Evolutionary conservation across 352 stramenopile genomes (phyloP).

Genomic region (Globisporangium acanthophoron): DNA sequence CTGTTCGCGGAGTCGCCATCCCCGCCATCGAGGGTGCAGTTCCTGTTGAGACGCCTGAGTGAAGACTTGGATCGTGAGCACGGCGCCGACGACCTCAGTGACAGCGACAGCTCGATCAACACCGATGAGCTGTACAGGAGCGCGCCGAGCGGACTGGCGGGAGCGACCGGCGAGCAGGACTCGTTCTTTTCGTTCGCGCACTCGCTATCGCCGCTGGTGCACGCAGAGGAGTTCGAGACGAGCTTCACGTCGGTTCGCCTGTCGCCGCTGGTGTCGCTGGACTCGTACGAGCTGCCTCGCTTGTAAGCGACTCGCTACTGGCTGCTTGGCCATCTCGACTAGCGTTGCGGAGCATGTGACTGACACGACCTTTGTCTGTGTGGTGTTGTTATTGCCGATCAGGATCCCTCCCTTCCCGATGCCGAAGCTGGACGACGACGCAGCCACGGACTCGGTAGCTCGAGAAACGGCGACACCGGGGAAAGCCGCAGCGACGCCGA

Average conservation of each 20-base stretch:
- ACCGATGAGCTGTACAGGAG: slow-evolving; percentile 34
- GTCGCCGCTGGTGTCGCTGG: slow-evolving; percentile 50
- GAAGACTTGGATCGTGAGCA: slow-evolving; percentile 30
- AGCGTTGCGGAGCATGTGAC: neutral
- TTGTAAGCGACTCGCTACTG: slow-evolving; percentile 36
- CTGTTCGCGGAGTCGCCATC: slow-evolving; percentile 20
- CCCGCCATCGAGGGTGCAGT: slow-evolving; percentile 20
- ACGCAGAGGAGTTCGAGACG: slow-evolving; percentile 52
- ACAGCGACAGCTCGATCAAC: slow-evolving; percentile 10
- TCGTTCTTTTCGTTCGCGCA: slow-evolving; percentile 81
- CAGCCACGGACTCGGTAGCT: neutral
- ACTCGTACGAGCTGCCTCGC: slow-evolving; percentile 52
- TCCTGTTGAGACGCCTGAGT: slow-evolving; percentile 28
- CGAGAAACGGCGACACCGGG: neutral
- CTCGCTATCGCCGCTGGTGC: slow-evolving; percentile 60
- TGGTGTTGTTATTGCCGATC: slow-evolving; percentile 1
- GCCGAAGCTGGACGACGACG: slow-evolving; percentile 17
- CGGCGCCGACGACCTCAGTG: slow-evolving; percentile 4
- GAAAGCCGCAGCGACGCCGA: slow-evolving; percentile 11
- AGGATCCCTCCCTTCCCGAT: slow-evolving; percentile 64
- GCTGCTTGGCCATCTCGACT: neutral
- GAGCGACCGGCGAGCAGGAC: slow-evolving; percentile 49
- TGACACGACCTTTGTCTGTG: neutral
- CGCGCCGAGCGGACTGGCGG: slow-evolving; percentile 27
- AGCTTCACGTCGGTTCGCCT: slow-evolving; percentile 54